These are phyloP conservation scores for Nematocida minor DNA, from an alignment of 371 early-diverging fungal genomes.

Conservation along the genomic window DNA sequence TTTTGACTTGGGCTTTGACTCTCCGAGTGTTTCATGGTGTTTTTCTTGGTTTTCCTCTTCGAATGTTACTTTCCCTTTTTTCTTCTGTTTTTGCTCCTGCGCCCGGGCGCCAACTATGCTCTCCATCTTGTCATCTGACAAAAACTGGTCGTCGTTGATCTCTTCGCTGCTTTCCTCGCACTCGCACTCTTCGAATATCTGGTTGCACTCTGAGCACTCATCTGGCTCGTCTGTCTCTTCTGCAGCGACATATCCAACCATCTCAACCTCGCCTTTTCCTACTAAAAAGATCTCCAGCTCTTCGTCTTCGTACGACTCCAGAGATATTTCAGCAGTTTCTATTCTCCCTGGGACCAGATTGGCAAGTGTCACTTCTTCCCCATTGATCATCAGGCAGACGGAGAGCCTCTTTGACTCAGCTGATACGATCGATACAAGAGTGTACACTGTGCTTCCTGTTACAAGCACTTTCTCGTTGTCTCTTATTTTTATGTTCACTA, in stretches of 20 bases:
- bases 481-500: background rate
- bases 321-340: constrained; percentile 28
- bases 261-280: constrained; percentile 40
- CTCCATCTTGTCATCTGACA: constrained; percentile 28
- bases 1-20: background rate
- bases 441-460: constrained; percentile 1
- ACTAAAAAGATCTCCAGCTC: constrained; percentile 29
- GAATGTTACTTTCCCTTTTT: background rate
- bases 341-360: constrained; percentile 25
- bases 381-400: constrained; percentile 23
- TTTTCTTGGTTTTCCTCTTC: background rate
- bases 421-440: background rate
- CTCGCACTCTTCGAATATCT: background rate
- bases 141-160: constrained; percentile 18
- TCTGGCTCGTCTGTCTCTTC: background rate
- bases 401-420: constrained; percentile 12
- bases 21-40: background rate
- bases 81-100: background rate
- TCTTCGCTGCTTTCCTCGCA: background rate
- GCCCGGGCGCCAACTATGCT: background rate
- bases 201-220: background rate
- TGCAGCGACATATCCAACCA: background rate
- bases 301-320: constrained; percentile 10
- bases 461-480: constrained; percentile 9
- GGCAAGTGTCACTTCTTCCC: constrained; percentile 29